Evolutionary conservation across 495 filamentous ascomycete genomes (phyloP).

Genomic region (Platismatia glauca): DNA sequence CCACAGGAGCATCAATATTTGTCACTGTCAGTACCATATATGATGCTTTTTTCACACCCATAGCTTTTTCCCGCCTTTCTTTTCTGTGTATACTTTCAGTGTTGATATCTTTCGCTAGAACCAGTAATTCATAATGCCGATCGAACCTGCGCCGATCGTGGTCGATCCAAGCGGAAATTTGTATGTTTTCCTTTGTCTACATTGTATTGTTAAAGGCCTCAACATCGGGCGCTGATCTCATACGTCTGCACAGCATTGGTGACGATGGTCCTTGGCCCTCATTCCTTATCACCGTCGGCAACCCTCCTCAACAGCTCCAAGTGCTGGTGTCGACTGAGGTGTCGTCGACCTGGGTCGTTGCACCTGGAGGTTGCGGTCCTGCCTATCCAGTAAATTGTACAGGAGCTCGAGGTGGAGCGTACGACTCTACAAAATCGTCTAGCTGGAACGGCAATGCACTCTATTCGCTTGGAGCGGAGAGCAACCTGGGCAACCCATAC

Average conservation of each 20-base stretch:
- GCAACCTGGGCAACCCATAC: conserved; percentile 36
- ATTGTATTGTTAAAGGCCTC: neutral
- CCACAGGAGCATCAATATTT: neutral
- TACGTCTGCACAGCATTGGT: conserved; percentile 19
- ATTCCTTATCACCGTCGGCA: conserved; percentile 30
- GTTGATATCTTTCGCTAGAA: neutral
- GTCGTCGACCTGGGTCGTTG: conserved; percentile 41
- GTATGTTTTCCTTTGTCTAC: conserved; percentile 13
- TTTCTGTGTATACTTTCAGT: neutral
- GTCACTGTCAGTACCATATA: neutral
- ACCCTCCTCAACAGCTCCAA: conserved; percentile 29
- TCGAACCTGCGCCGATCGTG: conserved; percentile 24
- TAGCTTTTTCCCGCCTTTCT: neutral
- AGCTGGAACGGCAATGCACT: conserved; percentile 48
- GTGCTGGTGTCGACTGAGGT: conserved; percentile 31
- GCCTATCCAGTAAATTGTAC: conserved; percentile 20
- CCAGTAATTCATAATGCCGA: conserved; percentile 16
- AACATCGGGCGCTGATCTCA: conserved; percentile 4
- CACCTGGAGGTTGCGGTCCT: conserved; percentile 26
- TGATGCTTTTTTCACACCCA: neutral
- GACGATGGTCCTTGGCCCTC: conserved; percentile 34
- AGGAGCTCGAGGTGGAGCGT: conserved; percentile 44
- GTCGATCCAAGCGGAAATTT: conserved; percentile 22
- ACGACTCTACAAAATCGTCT: conserved; percentile 40
- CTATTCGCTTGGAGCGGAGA: conserved; percentile 41